Evolutionary conservation across 2,329 filamentous ascomycete species (phyloP).

Genomic region (Aspergillus pseudoterreus): DNA sequence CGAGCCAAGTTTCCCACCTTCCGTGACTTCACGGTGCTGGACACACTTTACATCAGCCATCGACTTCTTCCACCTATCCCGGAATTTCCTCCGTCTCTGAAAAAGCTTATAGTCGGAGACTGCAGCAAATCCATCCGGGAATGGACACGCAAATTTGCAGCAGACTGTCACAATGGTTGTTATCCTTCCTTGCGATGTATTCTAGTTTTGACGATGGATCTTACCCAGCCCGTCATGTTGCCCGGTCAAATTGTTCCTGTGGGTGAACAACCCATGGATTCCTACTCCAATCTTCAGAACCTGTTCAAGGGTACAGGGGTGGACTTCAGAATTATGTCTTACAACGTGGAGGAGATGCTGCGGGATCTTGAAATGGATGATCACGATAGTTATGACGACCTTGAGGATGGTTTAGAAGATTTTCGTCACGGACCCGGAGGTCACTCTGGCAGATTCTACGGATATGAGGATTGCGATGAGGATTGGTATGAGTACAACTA

Average conservation of each 20-base stretch:
- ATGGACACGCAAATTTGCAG: slow-evolving; percentile 15
- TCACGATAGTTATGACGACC: slow-evolving; percentile 1
- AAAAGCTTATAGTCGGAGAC: slow-evolving; percentile 16
- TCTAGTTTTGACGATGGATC: slow-evolving; percentile 15
- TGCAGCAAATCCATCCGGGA: slow-evolving; percentile 20
- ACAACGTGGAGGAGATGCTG: slow-evolving; percentile 3
- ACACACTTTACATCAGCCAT: slow-evolving; percentile 14
- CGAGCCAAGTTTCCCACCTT: slow-evolving; percentile 16
- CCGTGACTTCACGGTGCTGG: slow-evolving; percentile 17
- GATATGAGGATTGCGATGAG: neutral
- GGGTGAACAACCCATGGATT: slow-evolving; percentile 15
- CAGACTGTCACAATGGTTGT: slow-evolving; percentile 14
- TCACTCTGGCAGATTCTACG: too few relatives aligned
- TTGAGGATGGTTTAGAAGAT: too few relatives aligned
- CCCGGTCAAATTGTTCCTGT: slow-evolving; percentile 13
- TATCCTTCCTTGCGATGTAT: slow-evolving; percentile 17
- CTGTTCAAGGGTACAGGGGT: slow-evolving; percentile 18
- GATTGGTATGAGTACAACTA: neutral
- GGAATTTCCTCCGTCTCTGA: slow-evolving; percentile 14
- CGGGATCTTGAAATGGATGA: neutral
- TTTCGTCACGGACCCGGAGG: too few relatives aligned
- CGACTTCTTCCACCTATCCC: slow-evolving; percentile 19
- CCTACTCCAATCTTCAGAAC: slow-evolving; percentile 8
- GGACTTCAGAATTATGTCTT: slow-evolving; percentile 13
- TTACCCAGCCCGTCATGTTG: slow-evolving; percentile 15